phyloP scores from a whole-genome alignment of 495 filamentous ascomycete genomes.

The Trichoderma orchidacearum region DNA sequence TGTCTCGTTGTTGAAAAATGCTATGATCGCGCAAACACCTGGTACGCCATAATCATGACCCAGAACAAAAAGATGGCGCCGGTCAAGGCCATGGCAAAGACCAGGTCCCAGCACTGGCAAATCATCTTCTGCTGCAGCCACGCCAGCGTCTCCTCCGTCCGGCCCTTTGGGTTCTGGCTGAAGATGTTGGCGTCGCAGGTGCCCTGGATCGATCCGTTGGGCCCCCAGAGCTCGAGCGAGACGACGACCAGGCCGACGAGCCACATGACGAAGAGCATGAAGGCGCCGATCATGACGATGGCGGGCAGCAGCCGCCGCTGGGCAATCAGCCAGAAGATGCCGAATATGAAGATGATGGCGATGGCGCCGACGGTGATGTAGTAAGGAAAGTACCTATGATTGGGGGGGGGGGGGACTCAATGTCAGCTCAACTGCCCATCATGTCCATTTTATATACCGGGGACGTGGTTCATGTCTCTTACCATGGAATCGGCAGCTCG shows the following conservation, averaged over 20 bases:
- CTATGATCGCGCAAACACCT: conserved; percentile 56
- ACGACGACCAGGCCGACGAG: conserved; percentile 86
- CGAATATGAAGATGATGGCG: conserved; percentile 57
- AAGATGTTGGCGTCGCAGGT: conserved; percentile 68
- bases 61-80: conserved; percentile 78
- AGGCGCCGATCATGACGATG: conserved; percentile 79
- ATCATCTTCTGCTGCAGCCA: conserved; percentile 81
- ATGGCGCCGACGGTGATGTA: conserved; percentile 62
- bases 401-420: no score
- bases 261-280: conserved; percentile 90
- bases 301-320: conserved; percentile 74
- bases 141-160: conserved; percentile 60
- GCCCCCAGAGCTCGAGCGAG: conserved; percentile 77
- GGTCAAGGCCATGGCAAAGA: conserved; percentile 57
- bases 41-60: conserved; percentile 88
- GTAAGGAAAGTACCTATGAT: conserved; percentile 83
- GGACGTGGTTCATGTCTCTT: conserved; percentile 14
- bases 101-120: conserved; percentile 53
- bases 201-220: conserved; percentile 55
- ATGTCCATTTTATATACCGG: not conserved
- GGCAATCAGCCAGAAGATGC: conserved; percentile 58
- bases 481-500: conserved; percentile 70
- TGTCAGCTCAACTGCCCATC: conserved; percentile 1
- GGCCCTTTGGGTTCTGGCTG: conserved; percentile 39
- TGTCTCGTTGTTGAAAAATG: not conserved